phyloP scores from a whole-genome alignment of 345 rosid species.

The Eucalyptus erythrocorys region DNA sequence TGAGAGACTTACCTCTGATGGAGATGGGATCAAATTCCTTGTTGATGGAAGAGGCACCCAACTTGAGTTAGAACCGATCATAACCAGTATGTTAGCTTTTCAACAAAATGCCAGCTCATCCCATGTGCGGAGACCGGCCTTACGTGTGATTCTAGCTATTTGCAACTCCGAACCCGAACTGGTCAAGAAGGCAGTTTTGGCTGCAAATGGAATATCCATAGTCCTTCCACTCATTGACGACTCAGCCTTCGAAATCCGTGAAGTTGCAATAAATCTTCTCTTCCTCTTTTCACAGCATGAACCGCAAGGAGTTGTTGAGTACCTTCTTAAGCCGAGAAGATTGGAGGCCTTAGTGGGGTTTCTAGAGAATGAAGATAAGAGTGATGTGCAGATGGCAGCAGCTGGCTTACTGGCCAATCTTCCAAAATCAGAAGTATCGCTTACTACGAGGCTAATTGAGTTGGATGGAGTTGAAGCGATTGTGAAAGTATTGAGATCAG shows the following conservation, averaged over 20 bases:
- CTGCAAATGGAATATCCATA: constrained; percentile 26
- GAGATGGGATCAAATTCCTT: constrained; percentile 38
- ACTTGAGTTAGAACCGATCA: constrained; percentile 31
- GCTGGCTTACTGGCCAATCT: constrained; percentile 63
- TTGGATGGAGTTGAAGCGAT: constrained; percentile 32
- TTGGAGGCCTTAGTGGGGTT: constrained; percentile 50
- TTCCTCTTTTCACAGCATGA: constrained; percentile 55
- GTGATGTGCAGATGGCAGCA: constrained; percentile 55
- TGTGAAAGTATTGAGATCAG: constrained; percentile 24
- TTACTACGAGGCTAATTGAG: constrained; percentile 40
- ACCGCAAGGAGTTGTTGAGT: constrained; percentile 42
- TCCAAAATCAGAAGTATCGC: constrained; percentile 36
- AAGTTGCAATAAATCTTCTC: constrained; percentile 38
- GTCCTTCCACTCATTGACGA: constrained; percentile 61
- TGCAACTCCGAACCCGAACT: constrained; percentile 33
- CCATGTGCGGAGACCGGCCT: constrained; percentile 30
- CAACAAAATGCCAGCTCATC: constrained; percentile 16
- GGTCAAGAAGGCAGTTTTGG: constrained; percentile 51
- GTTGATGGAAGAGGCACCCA: constrained; percentile 32
- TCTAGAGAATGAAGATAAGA: constrained; percentile 39
- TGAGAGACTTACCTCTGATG: constrained; percentile 25
- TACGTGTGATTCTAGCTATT: constrained; percentile 35
- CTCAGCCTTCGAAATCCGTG: constrained; percentile 34
- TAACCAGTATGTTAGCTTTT: constrained; percentile 32
- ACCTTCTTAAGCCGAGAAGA: constrained; percentile 46